Evolutionary conservation across 2,329 filamentous ascomycete genomes (phyloP).

Genomic region (Colletotrichum filicis): DNA sequence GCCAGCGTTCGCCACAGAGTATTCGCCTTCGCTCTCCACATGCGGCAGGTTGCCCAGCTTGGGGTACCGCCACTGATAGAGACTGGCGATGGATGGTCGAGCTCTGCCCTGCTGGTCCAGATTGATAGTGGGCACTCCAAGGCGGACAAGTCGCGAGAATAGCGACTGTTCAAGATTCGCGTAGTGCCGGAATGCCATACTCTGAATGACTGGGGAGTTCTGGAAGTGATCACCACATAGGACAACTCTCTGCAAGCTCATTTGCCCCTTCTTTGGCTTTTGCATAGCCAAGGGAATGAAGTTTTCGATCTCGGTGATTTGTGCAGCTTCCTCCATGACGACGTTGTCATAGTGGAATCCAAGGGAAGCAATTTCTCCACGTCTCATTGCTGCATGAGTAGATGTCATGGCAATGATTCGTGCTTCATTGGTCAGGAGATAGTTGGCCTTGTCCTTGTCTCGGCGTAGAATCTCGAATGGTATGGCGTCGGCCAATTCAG

Average conservation of each 20-base stretch:
- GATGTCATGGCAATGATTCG: constrained; percentile 98
- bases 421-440: constrained; percentile 94
- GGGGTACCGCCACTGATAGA: constrained; percentile 95
- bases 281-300: constrained; percentile 97
- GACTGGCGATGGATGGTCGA: constrained; percentile 83
- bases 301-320: constrained; percentile 97
- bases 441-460: constrained; percentile 94
- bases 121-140: constrained; percentile 90
- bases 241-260: constrained; percentile 86
- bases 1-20: constrained; percentile 85
- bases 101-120: constrained; percentile 95
- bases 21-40: constrained; percentile 76
- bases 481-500: constrained; percentile 89
- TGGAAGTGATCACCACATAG: constrained; percentile 96
- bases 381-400: constrained; percentile 94
- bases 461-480: constrained; percentile 94
- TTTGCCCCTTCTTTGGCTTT: constrained; percentile 77
- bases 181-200: constrained; percentile 92
- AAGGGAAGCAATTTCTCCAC: constrained; percentile 89
- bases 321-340: constrained; percentile 97
- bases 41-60: constrained; percentile 82
- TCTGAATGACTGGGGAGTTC: constrained; percentile 96
- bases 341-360: constrained; percentile 98
- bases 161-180: constrained; percentile 96
- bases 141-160: constrained; percentile 88